These are phyloP conservation scores for Phanerodontia chrysosporium DNA, from an alignment of 768 basidiomycete genomes.

Conservation along the genomic window DNA sequence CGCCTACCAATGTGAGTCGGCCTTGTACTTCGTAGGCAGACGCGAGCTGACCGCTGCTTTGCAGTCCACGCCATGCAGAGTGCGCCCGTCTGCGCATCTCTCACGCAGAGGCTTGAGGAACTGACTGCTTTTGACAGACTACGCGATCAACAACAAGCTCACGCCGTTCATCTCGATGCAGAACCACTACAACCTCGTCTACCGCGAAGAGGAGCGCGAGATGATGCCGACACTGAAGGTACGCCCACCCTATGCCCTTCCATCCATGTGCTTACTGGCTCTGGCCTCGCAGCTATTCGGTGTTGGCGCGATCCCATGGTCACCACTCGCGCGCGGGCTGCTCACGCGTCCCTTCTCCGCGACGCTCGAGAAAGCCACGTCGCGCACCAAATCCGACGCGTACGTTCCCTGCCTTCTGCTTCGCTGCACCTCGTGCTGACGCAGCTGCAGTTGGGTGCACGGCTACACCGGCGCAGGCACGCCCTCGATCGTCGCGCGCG, in stretches of 20 bases:
- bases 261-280: not conserved
- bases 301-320: conserved; percentile 38
- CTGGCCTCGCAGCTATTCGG: conserved; percentile 26
- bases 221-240: conserved; percentile 36
- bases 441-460: not conserved
- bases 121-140: not conserved
- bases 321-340: conserved; percentile 32
- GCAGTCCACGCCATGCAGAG: conserved; percentile 33
- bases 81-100: not conserved
- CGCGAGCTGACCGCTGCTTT: no score
- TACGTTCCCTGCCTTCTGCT: not conserved
- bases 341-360: not conserved
- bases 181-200: conserved; percentile 39
- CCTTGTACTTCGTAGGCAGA: not conserved
- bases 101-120: no score
- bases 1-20: conserved; percentile 30
- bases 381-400: not conserved
- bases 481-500: conserved; percentile 10
- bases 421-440: not conserved
- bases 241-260: not conserved
- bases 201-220: conserved; percentile 43
- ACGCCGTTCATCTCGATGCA: conserved; percentile 45
- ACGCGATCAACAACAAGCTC: conserved; percentile 25
- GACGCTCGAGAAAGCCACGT: not conserved
- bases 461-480: conserved; percentile 10